A percentile compares a stretch with the other conserved stretches of the same genome.
Conservation (phyloP, 768 basidiomycete species). For the Calvatia gigantea region DNA sequence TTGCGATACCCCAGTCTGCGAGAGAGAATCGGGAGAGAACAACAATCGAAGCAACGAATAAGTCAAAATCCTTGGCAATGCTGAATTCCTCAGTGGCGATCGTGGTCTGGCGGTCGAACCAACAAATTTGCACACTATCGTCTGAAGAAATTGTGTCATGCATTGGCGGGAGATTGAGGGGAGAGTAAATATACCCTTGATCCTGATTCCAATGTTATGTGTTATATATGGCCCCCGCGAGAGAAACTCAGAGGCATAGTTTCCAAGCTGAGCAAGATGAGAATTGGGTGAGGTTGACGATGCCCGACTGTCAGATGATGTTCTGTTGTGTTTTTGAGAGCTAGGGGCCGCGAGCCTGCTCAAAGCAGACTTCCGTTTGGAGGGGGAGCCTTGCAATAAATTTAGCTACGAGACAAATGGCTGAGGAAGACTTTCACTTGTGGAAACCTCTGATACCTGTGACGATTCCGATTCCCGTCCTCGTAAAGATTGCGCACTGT, state of each 20-base stretch:
- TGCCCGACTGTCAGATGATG: background rate
- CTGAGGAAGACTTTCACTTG: too few species aligned
- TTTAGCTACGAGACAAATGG: too few species aligned
- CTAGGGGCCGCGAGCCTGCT: too few species aligned
- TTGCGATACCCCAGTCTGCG: background rate
- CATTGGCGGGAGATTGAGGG: background rate
- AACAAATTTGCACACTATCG: background rate
- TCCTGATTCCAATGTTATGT: background rate
- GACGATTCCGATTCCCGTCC: too few species aligned
- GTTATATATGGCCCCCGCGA: background rate
- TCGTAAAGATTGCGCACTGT: too few species aligned
- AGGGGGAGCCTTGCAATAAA: too few species aligned
- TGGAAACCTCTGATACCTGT: too few species aligned
- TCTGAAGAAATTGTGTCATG: background rate
- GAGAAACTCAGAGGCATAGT: background rate
- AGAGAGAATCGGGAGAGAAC: background rate
- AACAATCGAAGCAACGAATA: background rate
- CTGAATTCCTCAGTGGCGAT: background rate
- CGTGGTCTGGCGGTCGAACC: background rate
- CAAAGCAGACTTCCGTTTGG: too few species aligned
- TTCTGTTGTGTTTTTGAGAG: background rate
- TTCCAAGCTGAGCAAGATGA: background rate
- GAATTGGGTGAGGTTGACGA: background rate
- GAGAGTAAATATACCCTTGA: background rate
- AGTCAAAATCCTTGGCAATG: background rate